These are phyloP conservation scores for Neurospora intermedia DNA, from an alignment of 495 filamentous ascomycete species.

Conservation along the genomic window DNA sequence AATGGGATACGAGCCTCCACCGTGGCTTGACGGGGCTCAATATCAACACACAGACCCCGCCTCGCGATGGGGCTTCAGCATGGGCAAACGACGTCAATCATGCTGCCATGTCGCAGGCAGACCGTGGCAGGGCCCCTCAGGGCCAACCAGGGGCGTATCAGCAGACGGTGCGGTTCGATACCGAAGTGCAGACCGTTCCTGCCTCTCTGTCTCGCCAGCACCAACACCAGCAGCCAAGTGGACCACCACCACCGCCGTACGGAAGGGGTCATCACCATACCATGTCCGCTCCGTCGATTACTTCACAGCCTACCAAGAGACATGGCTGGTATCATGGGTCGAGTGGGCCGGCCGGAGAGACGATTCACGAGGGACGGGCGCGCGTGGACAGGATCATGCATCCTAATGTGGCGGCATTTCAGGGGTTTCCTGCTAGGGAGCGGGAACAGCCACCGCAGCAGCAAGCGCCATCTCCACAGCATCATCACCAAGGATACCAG, in stretches of 20 bases:
- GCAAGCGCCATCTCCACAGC: background rate
- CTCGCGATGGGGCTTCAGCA: slow-evolving; percentile 42
- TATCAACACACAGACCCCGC: slow-evolving; percentile 40
- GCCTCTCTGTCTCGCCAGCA: background rate
- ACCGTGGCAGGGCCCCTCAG: slow-evolving; percentile 22
- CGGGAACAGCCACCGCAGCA: slow-evolving; percentile 9
- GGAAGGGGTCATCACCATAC: slow-evolving; percentile 35
- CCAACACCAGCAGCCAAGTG: background rate
- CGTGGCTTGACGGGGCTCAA: slow-evolving; percentile 64
- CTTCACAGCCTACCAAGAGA: slow-evolving; percentile 44
- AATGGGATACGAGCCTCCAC: slow-evolving; percentile 71
- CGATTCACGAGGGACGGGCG: slow-evolving; percentile 26
- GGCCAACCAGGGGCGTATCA: slow-evolving; percentile 10
- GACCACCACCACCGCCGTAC: background rate
- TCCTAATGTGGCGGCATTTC: slow-evolving; percentile 35
- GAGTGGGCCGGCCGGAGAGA: slow-evolving; percentile 23
- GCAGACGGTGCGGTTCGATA: slow-evolving; percentile 37
- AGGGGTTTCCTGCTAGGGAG: slow-evolving; percentile 34
- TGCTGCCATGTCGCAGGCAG: slow-evolving; percentile 37
- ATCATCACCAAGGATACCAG: background rate
- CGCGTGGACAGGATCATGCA: slow-evolving; percentile 39
- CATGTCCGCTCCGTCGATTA: slow-evolving; percentile 37
- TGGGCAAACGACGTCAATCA: slow-evolving; percentile 42
- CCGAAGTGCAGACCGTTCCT: slow-evolving; percentile 14
- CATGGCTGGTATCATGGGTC: slow-evolving; percentile 63